Evolutionary conservation across 495 filamentous ascomycete genomes (phyloP).

Genomic region (Aspergillus heteromorphus): DNA sequence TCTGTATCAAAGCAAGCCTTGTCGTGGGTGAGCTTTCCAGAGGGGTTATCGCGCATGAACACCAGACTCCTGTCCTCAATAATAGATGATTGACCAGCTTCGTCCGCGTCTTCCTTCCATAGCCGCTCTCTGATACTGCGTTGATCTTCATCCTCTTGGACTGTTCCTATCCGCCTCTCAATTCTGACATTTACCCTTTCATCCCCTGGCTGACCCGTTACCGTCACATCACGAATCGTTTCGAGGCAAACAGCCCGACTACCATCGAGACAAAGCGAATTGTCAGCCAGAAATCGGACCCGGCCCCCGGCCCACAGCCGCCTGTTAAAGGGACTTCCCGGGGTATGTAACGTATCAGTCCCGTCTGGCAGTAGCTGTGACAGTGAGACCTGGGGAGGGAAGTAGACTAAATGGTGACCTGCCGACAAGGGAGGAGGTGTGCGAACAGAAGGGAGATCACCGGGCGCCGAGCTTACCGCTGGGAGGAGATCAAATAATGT

Average conservation of each 20-base stretch:
- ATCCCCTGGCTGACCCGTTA: constrained; percentile 49
- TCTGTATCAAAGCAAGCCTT: constrained; percentile 21
- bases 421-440: constrained; percentile 36
- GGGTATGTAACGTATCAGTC: constrained; percentile 64
- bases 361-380: constrained; percentile 63
- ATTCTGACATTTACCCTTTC: constrained; percentile 59
- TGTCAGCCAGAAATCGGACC: constrained; percentile 24
- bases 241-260: constrained; percentile 56
- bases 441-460: constrained; percentile 29
- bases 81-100: constrained; percentile 31
- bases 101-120: constrained; percentile 35
- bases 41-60: constrained; percentile 52
- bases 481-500: constrained; percentile 58
- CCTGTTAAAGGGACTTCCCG: constrained; percentile 58
- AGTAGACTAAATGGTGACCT: constrained; percentile 65
- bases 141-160: constrained; percentile 31
- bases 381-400: constrained; percentile 55
- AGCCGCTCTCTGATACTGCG: constrained; percentile 34
- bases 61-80: constrained; percentile 55
- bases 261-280: constrained; percentile 41
- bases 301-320: constrained; percentile 79
- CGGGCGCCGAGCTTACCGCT: not conserved
- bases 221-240: constrained; percentile 53
- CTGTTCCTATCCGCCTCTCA: constrained; percentile 43
- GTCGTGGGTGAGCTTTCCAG: constrained; percentile 25